phyloP scores from a whole-genome alignment of 2,329 filamentous ascomycete species.

The Penicillium rolfsii region DNA sequence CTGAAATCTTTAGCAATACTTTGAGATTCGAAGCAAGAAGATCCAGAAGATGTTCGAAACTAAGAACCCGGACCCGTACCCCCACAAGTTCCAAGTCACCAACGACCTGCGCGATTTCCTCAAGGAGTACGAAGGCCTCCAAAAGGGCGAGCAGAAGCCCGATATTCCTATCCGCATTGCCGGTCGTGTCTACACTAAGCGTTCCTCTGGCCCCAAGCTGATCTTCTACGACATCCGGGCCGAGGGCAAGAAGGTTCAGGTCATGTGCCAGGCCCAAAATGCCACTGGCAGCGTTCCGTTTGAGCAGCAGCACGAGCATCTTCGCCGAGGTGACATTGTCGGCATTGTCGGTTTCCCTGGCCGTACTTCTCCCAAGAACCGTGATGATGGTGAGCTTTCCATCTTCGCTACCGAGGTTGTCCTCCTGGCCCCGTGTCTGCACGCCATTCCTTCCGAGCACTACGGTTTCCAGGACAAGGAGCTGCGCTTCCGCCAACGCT shows the following conservation, averaged over 20 bases:
- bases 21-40: slow-evolving; percentile 86
- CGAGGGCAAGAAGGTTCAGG: slow-evolving; percentile 78
- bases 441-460: slow-evolving; percentile 81
- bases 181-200: slow-evolving; percentile 87
- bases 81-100: slow-evolving; percentile 88
- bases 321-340: slow-evolving; percentile 90
- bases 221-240: slow-evolving; percentile 87
- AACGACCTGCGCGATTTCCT: slow-evolving; percentile 81
- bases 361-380: slow-evolving; percentile 84
- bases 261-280: slow-evolving; percentile 88
- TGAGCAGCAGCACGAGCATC: slow-evolving; percentile 83
- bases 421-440: slow-evolving; percentile 86
- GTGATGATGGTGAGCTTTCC: slow-evolving; percentile 86
- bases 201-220: slow-evolving; percentile 78
- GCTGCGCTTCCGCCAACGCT: slow-evolving; percentile 87
- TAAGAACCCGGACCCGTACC: slow-evolving; percentile 81
- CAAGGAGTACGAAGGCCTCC: slow-evolving; percentile 73
- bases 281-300: slow-evolving; percentile 71
- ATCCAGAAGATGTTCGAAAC: slow-evolving; percentile 76
- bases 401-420: slow-evolving; percentile 88
- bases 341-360: slow-evolving; percentile 84
- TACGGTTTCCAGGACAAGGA: slow-evolving; percentile 96
- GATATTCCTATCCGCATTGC: slow-evolving; percentile 76
- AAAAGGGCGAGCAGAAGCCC: slow-evolving; percentile 82
- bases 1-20: slow-evolving; percentile 71